Evolutionary conservation across 169 alveolate genomes (phyloP).

Genomic region (Prorocentrum cordatum): DNA sequence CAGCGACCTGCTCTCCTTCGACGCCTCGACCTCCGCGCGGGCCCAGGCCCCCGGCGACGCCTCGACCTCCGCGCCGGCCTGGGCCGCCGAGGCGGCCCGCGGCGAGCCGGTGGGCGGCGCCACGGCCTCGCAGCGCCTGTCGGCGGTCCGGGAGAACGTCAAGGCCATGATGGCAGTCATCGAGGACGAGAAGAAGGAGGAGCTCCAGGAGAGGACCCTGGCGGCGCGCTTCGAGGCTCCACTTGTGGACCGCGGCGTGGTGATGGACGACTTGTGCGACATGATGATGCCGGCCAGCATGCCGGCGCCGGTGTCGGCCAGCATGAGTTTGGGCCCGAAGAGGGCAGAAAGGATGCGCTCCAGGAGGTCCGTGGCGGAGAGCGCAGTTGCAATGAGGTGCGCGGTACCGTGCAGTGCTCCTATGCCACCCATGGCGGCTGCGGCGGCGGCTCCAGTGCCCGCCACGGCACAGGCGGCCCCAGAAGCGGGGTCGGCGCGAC

Average conservation of each 20-base stretch:
- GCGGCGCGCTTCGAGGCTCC: neutral
- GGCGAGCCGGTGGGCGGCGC: no score
- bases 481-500: neutral
- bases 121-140: no score
- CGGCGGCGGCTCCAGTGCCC: neutral
- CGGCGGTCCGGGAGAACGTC: neutral
- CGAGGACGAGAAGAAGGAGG: slow-evolving; percentile 15
- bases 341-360: no score
- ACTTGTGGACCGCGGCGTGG: no score
- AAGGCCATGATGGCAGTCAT: slow-evolving; percentile 47
- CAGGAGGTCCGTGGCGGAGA: neutral
- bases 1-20: slow-evolving; percentile 41
- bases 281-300: no score
- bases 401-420: neutral
- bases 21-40: no score
- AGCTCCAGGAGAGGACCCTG: neutral
- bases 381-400: neutral
- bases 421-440: neutral
- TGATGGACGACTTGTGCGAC: no score
- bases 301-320: no score
- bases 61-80: no score
- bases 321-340: no score
- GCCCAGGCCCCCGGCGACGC: no score
- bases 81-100: no score
- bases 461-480: neutral